Conservation (phyloP, 2,329 filamentous ascomycete genomes). For the Cordyceps cicadae region DNA sequence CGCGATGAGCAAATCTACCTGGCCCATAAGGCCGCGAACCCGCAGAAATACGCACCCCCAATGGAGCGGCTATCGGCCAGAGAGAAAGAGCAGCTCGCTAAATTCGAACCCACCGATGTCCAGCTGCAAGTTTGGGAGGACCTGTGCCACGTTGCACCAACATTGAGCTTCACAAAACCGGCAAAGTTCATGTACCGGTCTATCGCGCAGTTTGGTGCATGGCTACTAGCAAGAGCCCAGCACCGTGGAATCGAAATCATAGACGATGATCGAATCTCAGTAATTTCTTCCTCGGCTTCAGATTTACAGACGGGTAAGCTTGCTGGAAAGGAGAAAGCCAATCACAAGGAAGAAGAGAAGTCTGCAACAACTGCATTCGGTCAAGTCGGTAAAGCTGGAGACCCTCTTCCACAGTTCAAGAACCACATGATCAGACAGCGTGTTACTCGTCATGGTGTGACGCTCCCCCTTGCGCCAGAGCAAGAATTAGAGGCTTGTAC, state of each 20-base stretch:
- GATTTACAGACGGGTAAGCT: slow-evolving; percentile 21
- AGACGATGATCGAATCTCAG: slow-evolving; percentile 67
- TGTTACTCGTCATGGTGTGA: slow-evolving; percentile 68
- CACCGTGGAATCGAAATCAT: slow-evolving; percentile 70
- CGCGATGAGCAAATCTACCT: slow-evolving; percentile 92
- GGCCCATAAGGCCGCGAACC: slow-evolving; percentile 89
- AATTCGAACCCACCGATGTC: slow-evolving; percentile 77
- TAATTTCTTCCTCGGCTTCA: slow-evolving; percentile 57
- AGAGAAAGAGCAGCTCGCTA: slow-evolving; percentile 50
- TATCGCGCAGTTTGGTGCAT: slow-evolving; percentile 86
- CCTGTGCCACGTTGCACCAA: slow-evolving; percentile 84
- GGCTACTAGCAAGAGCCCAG: slow-evolving; percentile 79
- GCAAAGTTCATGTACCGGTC: slow-evolving; percentile 94
- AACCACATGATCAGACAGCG: slow-evolving; percentile 88
- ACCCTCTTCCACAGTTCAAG: slow-evolving; percentile 69
- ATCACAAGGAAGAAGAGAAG: slow-evolving; percentile 15
- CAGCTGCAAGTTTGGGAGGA: slow-evolving; percentile 96
- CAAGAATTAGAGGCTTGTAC: slow-evolving; percentile 57
- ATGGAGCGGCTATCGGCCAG: slow-evolving; percentile 54
- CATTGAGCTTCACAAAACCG: slow-evolving; percentile 89
- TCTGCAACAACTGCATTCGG: slow-evolving; percentile 11
- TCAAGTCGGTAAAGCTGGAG: slow-evolving; percentile 76
- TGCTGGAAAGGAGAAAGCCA: slow-evolving; percentile 17
- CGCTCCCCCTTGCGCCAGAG: slow-evolving; percentile 58
- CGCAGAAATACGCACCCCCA: slow-evolving; percentile 63